A percentile compares a stretch with the other conserved stretches of the same genome.
Conservation (phyloP, 192 early-diverging fungal genomes). For the Entomortierella lignicola region DNA sequence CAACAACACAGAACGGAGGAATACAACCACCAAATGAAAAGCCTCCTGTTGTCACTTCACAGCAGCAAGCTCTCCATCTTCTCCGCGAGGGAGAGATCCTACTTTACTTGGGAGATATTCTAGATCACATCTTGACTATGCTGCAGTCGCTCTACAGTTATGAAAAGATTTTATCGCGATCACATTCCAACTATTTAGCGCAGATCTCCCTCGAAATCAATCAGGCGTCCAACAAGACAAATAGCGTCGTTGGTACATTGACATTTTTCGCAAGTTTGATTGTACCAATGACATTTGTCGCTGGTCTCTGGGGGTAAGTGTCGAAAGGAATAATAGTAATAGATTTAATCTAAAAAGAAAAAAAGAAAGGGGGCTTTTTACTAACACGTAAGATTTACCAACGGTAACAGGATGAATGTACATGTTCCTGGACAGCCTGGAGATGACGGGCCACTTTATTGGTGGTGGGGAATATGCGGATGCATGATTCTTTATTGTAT, state of each 20-base stretch:
- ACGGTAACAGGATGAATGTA: slow-evolving; percentile 63
- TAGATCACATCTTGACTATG: slow-evolving; percentile 85
- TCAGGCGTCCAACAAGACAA: slow-evolving; percentile 64
- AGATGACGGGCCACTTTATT: slow-evolving; percentile 13
- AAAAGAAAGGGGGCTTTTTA: background rate
- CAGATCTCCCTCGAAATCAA: slow-evolving; percentile 83
- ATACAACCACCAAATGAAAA: background rate
- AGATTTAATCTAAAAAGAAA: no score
- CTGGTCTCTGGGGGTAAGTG: slow-evolving; percentile 68
- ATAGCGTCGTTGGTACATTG: slow-evolving; percentile 58
- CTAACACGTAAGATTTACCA: background rate
- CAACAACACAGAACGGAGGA: background rate
- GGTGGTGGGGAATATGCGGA: slow-evolving; percentile 29
- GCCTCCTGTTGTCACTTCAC: background rate
- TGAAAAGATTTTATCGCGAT: slow-evolving; percentile 74
- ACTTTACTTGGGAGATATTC: slow-evolving; percentile 84
- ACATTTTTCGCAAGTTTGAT: slow-evolving; percentile 65
- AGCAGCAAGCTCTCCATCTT: background rate
- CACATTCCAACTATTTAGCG: slow-evolving; percentile 81
- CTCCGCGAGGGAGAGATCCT: slow-evolving; percentile 67
- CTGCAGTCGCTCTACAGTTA: slow-evolving; percentile 82
- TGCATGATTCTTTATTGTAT: slow-evolving; percentile 33
- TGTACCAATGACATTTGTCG: slow-evolving; percentile 70
- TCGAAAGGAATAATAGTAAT: background rate
- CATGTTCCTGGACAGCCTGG: slow-evolving; percentile 67